A percentile compares a stretch with the other conserved stretches of the same genome.
Evolutionary conservation across 345 rosid genomes (phyloP).

Genomic region (Gossypium bickii): DNA sequence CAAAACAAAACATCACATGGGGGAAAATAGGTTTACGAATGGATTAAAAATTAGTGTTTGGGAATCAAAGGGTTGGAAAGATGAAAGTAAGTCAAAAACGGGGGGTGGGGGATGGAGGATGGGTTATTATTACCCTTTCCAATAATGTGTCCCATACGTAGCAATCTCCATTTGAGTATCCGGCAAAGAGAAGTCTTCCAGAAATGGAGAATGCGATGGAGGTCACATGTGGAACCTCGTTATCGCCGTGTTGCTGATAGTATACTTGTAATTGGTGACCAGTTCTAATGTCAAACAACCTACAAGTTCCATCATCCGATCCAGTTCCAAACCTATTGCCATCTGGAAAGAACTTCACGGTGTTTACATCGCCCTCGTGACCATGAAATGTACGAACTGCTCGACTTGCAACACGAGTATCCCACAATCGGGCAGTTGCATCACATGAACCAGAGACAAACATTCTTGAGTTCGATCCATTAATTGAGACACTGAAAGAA

Average conservation of each 20-base stretch:
- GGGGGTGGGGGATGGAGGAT: background rate
- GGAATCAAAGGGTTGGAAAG: background rate
- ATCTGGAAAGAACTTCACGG: conserved; percentile 94
- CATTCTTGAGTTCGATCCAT: conserved; percentile 60
- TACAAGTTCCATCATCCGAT: conserved; percentile 92
- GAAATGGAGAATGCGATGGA: conserved; percentile 91
- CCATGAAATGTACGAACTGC: conserved; percentile 92
- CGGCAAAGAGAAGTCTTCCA: conserved; percentile 95
- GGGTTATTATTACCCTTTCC: conserved; percentile 56
- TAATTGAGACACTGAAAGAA: conserved; percentile 73
- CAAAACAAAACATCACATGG: background rate
- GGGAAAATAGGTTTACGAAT: background rate
- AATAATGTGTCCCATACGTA: conserved; percentile 92
- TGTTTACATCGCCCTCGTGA: conserved; percentile 83
- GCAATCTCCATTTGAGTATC: conserved; percentile 72
- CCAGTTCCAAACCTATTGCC: conserved; percentile 97
- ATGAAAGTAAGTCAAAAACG: background rate
- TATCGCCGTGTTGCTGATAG: conserved; percentile 44
- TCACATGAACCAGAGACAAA: conserved; percentile 98
- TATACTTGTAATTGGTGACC: conserved; percentile 94
- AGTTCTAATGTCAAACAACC: conserved; percentile 87
- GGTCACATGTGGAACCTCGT: conserved; percentile 55
- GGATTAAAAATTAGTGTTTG: background rate
- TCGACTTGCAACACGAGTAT: conserved; percentile 95
- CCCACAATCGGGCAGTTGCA: conserved; percentile 87